phyloP scores from a whole-genome alignment of 2,329 filamentous ascomycete genomes.

The Pezizomycotina sp. region DNA sequence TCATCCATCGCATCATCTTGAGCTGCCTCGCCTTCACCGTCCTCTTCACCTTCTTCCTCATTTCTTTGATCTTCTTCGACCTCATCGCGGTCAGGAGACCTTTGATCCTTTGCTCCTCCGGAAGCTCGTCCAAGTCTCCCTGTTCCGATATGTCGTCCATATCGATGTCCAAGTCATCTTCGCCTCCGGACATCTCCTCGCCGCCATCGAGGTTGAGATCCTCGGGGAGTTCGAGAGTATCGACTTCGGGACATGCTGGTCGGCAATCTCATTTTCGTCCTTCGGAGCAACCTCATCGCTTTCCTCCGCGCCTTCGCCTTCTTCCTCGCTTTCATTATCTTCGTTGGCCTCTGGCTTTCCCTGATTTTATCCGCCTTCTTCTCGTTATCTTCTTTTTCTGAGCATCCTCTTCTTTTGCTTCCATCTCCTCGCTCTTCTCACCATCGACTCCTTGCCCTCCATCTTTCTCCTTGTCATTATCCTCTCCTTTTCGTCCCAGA shows the following conservation, averaged over 20 bases:
- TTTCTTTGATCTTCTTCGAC: slow-evolving; percentile 31
- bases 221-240: slow-evolving; percentile 68
- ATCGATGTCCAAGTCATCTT: slow-evolving; percentile 37
- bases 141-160: slow-evolving; percentile 42
- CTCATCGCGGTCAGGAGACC: slow-evolving; percentile 31
- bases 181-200: slow-evolving; percentile 38
- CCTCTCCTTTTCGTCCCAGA: slow-evolving; percentile 80
- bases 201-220: slow-evolving; percentile 69
- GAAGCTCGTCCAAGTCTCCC: slow-evolving; percentile 26
- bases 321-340: slow-evolving; percentile 44
- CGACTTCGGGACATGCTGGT: slow-evolving; percentile 63
- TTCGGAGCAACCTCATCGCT: slow-evolving; percentile 33
- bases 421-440: slow-evolving; percentile 36
- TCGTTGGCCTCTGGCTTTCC: slow-evolving; percentile 36
- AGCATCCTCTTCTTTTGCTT: slow-evolving; percentile 45
- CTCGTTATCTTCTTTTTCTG: slow-evolving; percentile 46
- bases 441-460: slow-evolving; percentile 35
- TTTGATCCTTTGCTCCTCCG: slow-evolving; percentile 31
- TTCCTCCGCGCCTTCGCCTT: slow-evolving; percentile 33
- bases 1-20: slow-evolving; percentile 37
- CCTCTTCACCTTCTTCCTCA: slow-evolving; percentile 36
- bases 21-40: slow-evolving; percentile 33
- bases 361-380: slow-evolving; percentile 35
- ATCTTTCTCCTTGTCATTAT: slow-evolving; percentile 66
- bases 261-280: slow-evolving; percentile 48